Percentiles rank a stretch among this genome's conserved stretches.
These are phyloP conservation scores for Ceratonia siliqua DNA, from an alignment of 306 rosid genomes.

Conservation along the genomic window DNA sequence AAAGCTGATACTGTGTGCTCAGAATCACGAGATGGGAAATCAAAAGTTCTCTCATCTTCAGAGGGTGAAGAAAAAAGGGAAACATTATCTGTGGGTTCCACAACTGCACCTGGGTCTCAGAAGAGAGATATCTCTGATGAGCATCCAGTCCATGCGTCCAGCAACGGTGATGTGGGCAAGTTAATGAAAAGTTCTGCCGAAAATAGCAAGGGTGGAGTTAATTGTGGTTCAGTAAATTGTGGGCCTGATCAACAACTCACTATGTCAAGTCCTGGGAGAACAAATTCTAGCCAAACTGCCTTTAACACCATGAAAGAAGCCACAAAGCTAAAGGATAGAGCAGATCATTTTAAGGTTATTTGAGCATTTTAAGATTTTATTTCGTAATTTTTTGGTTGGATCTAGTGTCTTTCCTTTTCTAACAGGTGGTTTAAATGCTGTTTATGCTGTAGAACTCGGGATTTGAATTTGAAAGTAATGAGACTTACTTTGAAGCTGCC, in stretches of 20 bases:
- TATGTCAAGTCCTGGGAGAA: slow-evolving; percentile 48
- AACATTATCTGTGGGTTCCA: slow-evolving; percentile 27
- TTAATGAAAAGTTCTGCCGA: slow-evolving; percentile 39
- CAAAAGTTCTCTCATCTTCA: slow-evolving; percentile 39
- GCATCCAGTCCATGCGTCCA: slow-evolving; percentile 36
- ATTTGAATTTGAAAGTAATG: slow-evolving; percentile 75
- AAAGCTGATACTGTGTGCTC: slow-evolving; percentile 28
- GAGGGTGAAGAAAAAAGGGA: slow-evolving; percentile 41
- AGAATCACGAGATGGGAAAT: slow-evolving; percentile 47
- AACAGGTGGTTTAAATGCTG: slow-evolving; percentile 20
- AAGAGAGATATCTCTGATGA: slow-evolving; percentile 43
- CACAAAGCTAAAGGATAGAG: slow-evolving; percentile 57
- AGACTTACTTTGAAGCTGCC: slow-evolving; percentile 86
- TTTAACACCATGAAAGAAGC: slow-evolving; percentile 62
- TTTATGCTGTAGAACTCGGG: slow-evolving; percentile 54
- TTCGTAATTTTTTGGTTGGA: slow-evolving; percentile 31
- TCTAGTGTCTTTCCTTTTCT: slow-evolving; percentile 14
- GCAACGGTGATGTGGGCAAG: slow-evolving; percentile 44
- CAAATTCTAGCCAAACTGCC: slow-evolving; percentile 50
- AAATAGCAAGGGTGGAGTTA: slow-evolving; percentile 36
- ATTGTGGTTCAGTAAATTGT: slow-evolving; percentile 35
- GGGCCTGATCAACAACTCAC: slow-evolving; percentile 43
- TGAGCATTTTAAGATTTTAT: slow-evolving; percentile 36
- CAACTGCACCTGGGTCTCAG: slow-evolving; percentile 40
- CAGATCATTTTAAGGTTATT: slow-evolving; percentile 69